Conservation (phyloP, 768 basidiomycete genomes). For the Auricularia sp. region DNA sequence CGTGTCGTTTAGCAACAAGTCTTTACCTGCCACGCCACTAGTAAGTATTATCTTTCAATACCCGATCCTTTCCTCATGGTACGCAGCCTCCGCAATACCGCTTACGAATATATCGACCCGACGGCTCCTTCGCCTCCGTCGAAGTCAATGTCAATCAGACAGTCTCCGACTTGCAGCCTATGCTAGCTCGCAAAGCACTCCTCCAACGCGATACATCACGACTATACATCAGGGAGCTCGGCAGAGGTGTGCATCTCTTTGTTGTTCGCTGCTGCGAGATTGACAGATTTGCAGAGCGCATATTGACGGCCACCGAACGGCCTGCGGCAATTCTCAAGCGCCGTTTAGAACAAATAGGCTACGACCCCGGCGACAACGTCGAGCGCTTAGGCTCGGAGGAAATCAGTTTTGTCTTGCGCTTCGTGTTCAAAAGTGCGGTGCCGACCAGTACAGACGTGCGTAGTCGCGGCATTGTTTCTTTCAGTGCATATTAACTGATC, state of each 20-base stretch:
- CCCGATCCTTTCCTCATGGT: background rate
- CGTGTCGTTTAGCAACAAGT: background rate
- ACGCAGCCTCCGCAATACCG: conserved; percentile 27
- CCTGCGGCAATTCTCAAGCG: conserved; percentile 79
- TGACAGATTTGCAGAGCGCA: conserved; percentile 50
- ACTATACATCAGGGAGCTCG: conserved; percentile 65
- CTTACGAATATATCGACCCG: conserved; percentile 69
- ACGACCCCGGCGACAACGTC: conserved; percentile 66
- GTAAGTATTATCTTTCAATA: background rate
- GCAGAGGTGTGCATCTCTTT: conserved; percentile 43
- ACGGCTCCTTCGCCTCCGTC: conserved; percentile 62
- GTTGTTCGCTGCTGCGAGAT: background rate
- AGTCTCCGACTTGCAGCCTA: conserved; percentile 53
- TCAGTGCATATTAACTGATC: background rate
- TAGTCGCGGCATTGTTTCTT: conserved; percentile 24
- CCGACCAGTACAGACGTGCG: conserved; percentile 41
- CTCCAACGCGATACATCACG: conserved; percentile 42
- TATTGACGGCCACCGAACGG: conserved; percentile 68
- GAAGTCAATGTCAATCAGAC: conserved; percentile 53
- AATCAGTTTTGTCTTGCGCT: conserved; percentile 76
- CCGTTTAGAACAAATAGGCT: conserved; percentile 82
- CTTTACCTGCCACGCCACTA: conserved; percentile 1
- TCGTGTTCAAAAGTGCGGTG: conserved; percentile 75
- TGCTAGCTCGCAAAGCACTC: conserved; percentile 49
- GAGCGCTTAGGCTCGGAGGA: conserved; percentile 71